These are phyloP conservation scores for Mesostigma viride DNA, from an alignment of 139 green algal genomes.

Conservation along the genomic window DNA sequence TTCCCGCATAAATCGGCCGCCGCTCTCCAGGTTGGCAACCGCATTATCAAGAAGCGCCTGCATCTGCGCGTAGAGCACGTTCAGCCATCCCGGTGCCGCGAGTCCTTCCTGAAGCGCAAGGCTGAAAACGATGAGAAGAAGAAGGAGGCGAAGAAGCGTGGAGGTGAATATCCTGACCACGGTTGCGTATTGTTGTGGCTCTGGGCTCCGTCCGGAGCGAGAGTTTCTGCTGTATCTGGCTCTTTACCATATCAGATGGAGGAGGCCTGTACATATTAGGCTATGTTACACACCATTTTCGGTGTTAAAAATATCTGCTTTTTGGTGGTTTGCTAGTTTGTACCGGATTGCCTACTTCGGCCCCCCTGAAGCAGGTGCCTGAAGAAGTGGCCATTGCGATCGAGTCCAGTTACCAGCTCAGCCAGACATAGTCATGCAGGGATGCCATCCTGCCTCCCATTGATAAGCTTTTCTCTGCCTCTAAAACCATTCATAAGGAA, in stretches of 20 bases:
- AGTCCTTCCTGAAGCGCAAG: conserved; percentile 81
- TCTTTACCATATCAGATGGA: neutral
- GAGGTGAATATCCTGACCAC: neutral
- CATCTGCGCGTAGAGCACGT: conserved; percentile 97
- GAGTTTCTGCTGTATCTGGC: neutral
- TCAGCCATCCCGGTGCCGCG: conserved; percentile 75
- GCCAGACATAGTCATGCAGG: too few relatives aligned
- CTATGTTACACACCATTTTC: neutral
- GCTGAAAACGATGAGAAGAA: conserved; percentile 64
- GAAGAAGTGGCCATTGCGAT: too few relatives aligned
- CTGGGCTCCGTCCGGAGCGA: neutral
- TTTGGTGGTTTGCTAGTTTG: neutral
- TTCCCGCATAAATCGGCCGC: too few relatives aligned
- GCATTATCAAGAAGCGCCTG: conserved; percentile 90
- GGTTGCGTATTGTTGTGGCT: neutral
- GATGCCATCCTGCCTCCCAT: too few relatives aligned
- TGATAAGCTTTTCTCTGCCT: too few relatives aligned
- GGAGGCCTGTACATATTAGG: neutral
- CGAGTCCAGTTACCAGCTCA: too few relatives aligned
- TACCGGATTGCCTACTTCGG: too few relatives aligned
- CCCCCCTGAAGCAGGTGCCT: too few relatives aligned
- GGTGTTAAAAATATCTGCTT: neutral
- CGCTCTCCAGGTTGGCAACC: conserved; percentile 55
- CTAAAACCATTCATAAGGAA: too few relatives aligned
- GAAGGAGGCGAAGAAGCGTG: too few relatives aligned